Conservation (phyloP, 2,329 filamentous ascomycete species). For the Dactylellina drechsleri region DNA sequence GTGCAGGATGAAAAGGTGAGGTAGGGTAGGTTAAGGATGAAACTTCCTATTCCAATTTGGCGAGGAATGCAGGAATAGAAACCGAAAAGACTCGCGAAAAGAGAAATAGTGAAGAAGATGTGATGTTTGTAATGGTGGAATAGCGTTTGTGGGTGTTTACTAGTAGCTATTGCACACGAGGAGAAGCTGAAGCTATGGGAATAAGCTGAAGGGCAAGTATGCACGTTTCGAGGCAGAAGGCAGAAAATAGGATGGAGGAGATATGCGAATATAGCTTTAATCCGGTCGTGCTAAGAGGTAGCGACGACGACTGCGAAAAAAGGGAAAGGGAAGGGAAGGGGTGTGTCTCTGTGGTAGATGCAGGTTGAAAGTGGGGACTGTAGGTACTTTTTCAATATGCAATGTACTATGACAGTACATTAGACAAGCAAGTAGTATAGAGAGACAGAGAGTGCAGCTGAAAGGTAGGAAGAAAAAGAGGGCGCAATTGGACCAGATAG, state of each 20-base stretch:
- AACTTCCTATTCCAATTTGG: slow-evolving; percentile 55
- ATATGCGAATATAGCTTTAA: slow-evolving; percentile 19
- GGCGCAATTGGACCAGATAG: not conserved
- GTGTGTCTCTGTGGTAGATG: slow-evolving; percentile 7
- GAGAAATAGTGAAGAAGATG: not conserved
- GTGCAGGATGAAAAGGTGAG: slow-evolving; percentile 14
- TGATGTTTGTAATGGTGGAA: not conserved
- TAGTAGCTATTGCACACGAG: slow-evolving; percentile 1
- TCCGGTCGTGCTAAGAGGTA: slow-evolving; percentile 1
- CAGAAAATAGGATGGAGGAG: slow-evolving; percentile 6
- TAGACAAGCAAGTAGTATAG: not conserved
- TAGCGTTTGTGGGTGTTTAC: not conserved
- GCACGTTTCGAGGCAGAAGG: not conserved
- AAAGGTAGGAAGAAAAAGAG: not conserved
- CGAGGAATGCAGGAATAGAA: slow-evolving; percentile 54
- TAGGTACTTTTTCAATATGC: too few species aligned
- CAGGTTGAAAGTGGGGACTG: slow-evolving; percentile 20
- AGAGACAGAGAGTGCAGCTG: slow-evolving; percentile 12
- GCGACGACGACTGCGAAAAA: too few species aligned
- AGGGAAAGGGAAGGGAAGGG: not conserved
- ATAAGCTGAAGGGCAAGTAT: not conserved
- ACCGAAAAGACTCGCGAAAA: slow-evolving; percentile 16
- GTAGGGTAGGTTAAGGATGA: slow-evolving; percentile 48
- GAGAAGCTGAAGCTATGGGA: not conserved
- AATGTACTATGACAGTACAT: not conserved